Evolutionary conservation across 2,329 filamentous ascomycete species (phyloP), one percentile per base, ranked within the genome.

Genomic region (Aspergillus bombycis): DNA sequence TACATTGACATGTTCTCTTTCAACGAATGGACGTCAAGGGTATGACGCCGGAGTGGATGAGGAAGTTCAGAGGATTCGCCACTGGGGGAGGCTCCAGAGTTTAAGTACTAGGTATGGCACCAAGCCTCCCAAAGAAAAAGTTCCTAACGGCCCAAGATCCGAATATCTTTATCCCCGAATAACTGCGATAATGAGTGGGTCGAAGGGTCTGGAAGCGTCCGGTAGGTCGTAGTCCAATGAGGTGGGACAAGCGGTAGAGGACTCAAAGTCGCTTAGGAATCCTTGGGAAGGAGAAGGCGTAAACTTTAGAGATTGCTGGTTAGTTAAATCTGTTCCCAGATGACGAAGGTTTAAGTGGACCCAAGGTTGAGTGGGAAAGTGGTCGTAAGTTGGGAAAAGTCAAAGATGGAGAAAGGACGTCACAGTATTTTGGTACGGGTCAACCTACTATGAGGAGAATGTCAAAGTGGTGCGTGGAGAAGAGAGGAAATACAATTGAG

Each of bases 1-100:
- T 77, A 71, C 71, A 76, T 74, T 72, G 76, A 75, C 77, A 79
- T 79, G 72, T 77, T 73, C 60, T 71, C 68, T 72, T 70, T 72
- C 60, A 45, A 56, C 38, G 55, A 50, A 68, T 66, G 68, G 67
- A 74, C 70, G 71, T 74, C 70, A 72, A 55, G 55, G 60, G 59
- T 48, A 65, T 62, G 67, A 68, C 66, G 63, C 67, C 65, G 64
- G 45, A 57, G 68, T 67, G 69, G 59, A 58, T 55, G 58, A 36
- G 63, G 52, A 61, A 65, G 62, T 52, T 52, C 38, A 45, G 62
- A 58, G 57, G 54, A 57, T 73, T 75, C 64, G 74, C 73, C 74
- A 75, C 74, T 65, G 68, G 67, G 48, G 71, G 64, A 66, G 66
- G 68, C 45, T 68, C 67, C 59, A 69, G 68, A 60, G 65, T 66